Base-by-base conservation (phyloP, 2,329 filamentous ascomycete species). In the Colletotrichum sp. region DNA sequence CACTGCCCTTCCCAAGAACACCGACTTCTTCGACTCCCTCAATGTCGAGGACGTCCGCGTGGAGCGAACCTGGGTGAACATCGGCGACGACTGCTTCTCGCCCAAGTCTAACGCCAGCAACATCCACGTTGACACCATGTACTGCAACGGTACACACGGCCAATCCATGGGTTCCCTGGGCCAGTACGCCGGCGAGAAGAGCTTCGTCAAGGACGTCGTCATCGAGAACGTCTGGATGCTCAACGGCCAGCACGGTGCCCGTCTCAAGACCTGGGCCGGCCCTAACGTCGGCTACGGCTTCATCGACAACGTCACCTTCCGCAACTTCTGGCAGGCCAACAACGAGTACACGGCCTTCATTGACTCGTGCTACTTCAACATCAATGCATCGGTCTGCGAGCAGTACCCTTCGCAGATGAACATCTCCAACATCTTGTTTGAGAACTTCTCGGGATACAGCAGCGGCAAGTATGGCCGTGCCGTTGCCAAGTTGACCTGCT, bases 191-290 rank as follows among this genome's bases (percentile, higher is more conserved):
- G 88, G 87, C 65, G 87, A 90, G 77, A 86, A 78, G 77, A 78
- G 76, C 64, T 78, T 78, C 70, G 76, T 78, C 10, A 71, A 74
- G 69, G 77, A 88, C 28, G 91, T 93, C 79, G 90, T 92, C 72
- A 91, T 93, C 26, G 86, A 92, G 82, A 89, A 93, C 79, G 81
- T 93, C 39, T 86, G 84, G 49, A 86, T 89, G 85, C 85, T 83
- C 75, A 89, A 89, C 75, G 86, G 86, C n/a, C 21, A 78, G 59
- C 89, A 93, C 78, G 90, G 90, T 60, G 92, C 91, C 1, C 90
- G 92, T 72, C 93, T 93, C 85, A 93, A 93, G 83, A 91, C 92
- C 78, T 93, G 90, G 90, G 90, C 90, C 1, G 90, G 82, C 78
- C 82, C 82, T 34, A 78, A 81, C 60, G 91, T 92, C 28, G 92